phyloP scores from a whole-genome alignment of 805 yeast genomes.

The Maudiozyma bulderi region DNA sequence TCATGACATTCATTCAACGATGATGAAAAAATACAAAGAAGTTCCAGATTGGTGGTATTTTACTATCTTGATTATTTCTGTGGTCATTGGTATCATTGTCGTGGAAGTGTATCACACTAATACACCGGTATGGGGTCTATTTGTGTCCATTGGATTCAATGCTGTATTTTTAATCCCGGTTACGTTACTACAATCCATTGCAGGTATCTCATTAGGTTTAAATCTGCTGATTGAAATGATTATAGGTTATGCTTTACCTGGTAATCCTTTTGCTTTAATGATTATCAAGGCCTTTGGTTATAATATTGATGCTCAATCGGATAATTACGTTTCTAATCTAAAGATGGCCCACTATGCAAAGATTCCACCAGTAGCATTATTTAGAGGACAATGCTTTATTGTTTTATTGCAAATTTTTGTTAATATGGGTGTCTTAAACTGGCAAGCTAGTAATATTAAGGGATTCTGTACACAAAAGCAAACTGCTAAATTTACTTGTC shows the following conservation, averaged over 20 bases:
- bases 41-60: constrained; percentile 60
- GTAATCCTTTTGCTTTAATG: constrained; percentile 46
- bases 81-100: constrained; percentile 32
- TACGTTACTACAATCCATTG: constrained; percentile 38
- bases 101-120: constrained; percentile 35
- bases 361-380: constrained; percentile 49
- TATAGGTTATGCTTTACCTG: constrained; percentile 47
- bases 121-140: constrained; percentile 53
- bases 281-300: constrained; percentile 44
- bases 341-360: constrained; percentile 51
- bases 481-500: constrained; percentile 33
- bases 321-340: constrained; percentile 46
- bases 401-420: constrained; percentile 26
- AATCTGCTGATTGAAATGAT: constrained; percentile 49
- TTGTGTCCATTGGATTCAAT: constrained; percentile 43
- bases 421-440: constrained; percentile 28
- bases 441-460: constrained; percentile 28
- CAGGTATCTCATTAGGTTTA: constrained; percentile 40
- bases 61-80: constrained; percentile 35
- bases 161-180: constrained; percentile 43
- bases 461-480: constrained; percentile 31
- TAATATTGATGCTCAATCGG: constrained; percentile 56
- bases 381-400: constrained; percentile 36
- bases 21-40: constrained; percentile 49
- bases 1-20: constrained; percentile 47